phyloP scores from a whole-genome alignment of 2,329 filamentous ascomycete species.

The Xenoacremonium recifei region DNA sequence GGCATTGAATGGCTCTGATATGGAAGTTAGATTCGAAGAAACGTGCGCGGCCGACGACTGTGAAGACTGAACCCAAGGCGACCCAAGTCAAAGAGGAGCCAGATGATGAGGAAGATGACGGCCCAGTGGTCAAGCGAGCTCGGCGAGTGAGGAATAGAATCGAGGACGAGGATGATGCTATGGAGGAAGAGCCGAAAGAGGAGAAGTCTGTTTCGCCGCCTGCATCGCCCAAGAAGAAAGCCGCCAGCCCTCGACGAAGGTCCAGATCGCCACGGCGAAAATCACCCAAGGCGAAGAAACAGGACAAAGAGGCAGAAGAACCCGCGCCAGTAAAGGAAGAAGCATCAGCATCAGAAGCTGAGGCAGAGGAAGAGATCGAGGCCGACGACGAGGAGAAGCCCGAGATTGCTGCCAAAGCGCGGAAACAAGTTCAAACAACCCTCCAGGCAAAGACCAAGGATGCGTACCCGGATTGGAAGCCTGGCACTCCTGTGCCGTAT shows the following conservation, averaged over 20 bases:
- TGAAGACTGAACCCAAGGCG: conserved; percentile 16
- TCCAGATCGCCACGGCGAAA: conserved; percentile 21
- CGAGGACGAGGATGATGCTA: conserved; percentile 52
- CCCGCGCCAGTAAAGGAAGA: conserved; percentile 24
- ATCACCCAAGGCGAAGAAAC: conserved; percentile 21
- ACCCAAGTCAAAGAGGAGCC: conserved; percentile 30
- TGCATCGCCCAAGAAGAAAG: conserved; percentile 13
- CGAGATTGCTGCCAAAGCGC: conserved; percentile 68
- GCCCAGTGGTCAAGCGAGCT: conserved; percentile 59
- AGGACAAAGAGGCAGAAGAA: conserved; percentile 18
- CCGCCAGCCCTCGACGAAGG: conserved; percentile 22
- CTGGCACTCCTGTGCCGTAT: conserved; percentile 86
- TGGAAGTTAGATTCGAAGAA: conserved; percentile 44
- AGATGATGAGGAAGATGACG: conserved; percentile 47
- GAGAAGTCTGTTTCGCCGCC: conserved; percentile 11
- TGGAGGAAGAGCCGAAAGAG: conserved; percentile 32
- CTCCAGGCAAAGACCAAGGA: conserved; percentile 69
- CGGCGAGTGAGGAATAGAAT: conserved; percentile 47
- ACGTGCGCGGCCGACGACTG: conserved; percentile 32
- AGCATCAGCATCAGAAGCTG: conserved; percentile 39
- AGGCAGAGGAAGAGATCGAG: conserved; percentile 50
- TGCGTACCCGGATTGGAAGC: conserved; percentile 93
- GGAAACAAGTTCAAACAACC: conserved; percentile 77
- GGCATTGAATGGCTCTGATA: neutral
- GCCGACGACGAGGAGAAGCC: conserved; percentile 62